Percentiles rank a stretch among this genome's conserved stretches.
phyloP scores from a whole-genome alignment of 768 basidiomycete species.

The Lactifluus subvellereus region DNA sequence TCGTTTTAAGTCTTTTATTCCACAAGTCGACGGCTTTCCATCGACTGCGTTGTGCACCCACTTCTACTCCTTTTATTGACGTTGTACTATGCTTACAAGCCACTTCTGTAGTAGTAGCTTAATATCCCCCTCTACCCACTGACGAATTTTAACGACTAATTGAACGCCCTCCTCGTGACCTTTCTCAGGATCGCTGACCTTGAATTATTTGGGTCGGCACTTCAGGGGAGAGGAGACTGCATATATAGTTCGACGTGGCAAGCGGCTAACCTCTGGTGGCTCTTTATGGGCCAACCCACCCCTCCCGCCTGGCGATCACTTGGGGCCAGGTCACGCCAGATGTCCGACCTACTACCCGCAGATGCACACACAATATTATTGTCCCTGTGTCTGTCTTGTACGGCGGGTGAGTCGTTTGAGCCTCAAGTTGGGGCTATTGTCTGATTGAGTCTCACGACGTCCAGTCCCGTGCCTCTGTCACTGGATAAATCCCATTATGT shows the following conservation, averaged over 20 bases:
- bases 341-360: background rate
- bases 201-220: constrained; percentile 12
- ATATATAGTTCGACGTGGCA: background rate
- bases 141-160: background rate
- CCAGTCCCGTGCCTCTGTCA: background rate
- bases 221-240: background rate
- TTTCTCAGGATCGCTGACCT: background rate
- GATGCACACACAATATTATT: background rate
- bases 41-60: background rate
- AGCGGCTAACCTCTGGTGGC: background rate
- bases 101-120: background rate
- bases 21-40: background rate
- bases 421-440: background rate
- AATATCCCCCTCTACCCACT: background rate
- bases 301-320: constrained; percentile 6
- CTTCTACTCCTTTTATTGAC: background rate
- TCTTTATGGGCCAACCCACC: constrained; percentile 1
- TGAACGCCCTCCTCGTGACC: background rate
- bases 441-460: background rate
- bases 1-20: background rate
- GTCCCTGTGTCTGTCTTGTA: background rate
- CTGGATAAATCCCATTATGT: background rate
- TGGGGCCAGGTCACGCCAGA: background rate
- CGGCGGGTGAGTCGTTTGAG: background rate
- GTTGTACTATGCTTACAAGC: background rate